Evolutionary conservation across 768 basidiomycete species (phyloP).

Genomic region (Trametopsis cervina): DNA sequence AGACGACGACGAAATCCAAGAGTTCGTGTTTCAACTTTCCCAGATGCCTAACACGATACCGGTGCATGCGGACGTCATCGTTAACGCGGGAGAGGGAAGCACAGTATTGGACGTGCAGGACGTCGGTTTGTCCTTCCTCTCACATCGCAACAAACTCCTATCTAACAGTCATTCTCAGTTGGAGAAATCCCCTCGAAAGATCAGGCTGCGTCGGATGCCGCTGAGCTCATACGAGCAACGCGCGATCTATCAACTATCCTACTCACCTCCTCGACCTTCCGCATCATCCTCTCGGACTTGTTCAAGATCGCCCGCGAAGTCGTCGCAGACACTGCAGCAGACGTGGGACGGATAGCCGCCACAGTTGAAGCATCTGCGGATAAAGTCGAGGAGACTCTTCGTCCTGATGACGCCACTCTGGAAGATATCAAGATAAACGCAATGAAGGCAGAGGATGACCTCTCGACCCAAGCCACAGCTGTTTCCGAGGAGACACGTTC

Average conservation of each 20-base stretch:
- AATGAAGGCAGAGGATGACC: conserved; percentile 1
- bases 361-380: neutral
- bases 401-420: conserved; percentile 2
- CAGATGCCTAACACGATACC: conserved; percentile 10
- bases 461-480: neutral
- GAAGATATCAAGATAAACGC: neutral
- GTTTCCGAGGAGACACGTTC: neutral
- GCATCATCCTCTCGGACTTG: conserved; percentile 19
- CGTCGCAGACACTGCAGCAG: conserved; percentile 13
- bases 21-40: conserved; percentile 14
- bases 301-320: conserved; percentile 13
- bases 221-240: conserved; percentile 10
- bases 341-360: neutral
- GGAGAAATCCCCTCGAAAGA: conserved; percentile 11
- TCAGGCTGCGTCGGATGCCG: conserved; percentile 12
- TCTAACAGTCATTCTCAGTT: conserved; percentile 6
- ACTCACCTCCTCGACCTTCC: conserved; percentile 19
- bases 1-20: conserved; percentile 21
- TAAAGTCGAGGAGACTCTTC: neutral
- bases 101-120: neutral
- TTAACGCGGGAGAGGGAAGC: conserved; percentile 4
- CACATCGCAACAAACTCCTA: neutral
- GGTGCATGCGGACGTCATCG: conserved; percentile 14
- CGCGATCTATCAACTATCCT: conserved; percentile 11
- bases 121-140: neutral